Evolutionary conservation across 1,139 yeast genomes (phyloP).

Genomic region (Suhomyces panamericanus): DNA sequence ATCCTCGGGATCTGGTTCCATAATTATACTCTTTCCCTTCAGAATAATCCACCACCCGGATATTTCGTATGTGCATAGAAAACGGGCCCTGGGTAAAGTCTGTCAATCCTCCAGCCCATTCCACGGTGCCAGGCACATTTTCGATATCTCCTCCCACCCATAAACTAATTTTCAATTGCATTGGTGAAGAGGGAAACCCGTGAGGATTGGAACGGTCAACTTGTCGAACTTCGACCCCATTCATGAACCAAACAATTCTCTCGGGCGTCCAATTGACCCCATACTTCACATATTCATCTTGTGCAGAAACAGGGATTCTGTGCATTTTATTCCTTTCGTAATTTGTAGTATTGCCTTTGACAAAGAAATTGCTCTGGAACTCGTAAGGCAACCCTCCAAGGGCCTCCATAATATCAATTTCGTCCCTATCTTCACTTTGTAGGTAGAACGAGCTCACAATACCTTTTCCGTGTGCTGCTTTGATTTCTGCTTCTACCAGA

Average conservation of each 20-base stretch:
- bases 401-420: slow-evolving; percentile 47
- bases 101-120: slow-evolving; percentile 46
- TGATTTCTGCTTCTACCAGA: slow-evolving; percentile 41
- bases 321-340: slow-evolving; percentile 45
- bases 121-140: slow-evolving; percentile 48
- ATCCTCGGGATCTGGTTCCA: slow-evolving; percentile 19
- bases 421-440: slow-evolving; percentile 50
- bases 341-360: slow-evolving; percentile 45
- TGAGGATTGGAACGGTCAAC: slow-evolving; percentile 23
- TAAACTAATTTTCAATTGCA: slow-evolving; percentile 38
- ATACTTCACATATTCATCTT: slow-evolving; percentile 28
- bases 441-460: slow-evolving; percentile 46
- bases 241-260: slow-evolving; percentile 33
- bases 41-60: slow-evolving; percentile 35
- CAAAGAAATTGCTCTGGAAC: slow-evolving; percentile 45
- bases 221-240: slow-evolving; percentile 30
- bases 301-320: slow-evolving; percentile 22
- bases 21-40: slow-evolving; percentile 38
- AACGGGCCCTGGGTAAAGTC: slow-evolving; percentile 39
- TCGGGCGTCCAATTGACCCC: slow-evolving; percentile 43
- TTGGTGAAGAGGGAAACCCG: slow-evolving; percentile 42
- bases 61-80: slow-evolving; percentile 31
- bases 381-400: slow-evolving; percentile 40
- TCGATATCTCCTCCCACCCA: slow-evolving; percentile 49
- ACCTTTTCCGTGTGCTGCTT: slow-evolving; percentile 41